Evolutionary conservation across 2,329 filamentous ascomycete genomes (phyloP), one percentile per base, ranked within the genome.

Genomic region (Arthrobotrys iridis): DNA sequence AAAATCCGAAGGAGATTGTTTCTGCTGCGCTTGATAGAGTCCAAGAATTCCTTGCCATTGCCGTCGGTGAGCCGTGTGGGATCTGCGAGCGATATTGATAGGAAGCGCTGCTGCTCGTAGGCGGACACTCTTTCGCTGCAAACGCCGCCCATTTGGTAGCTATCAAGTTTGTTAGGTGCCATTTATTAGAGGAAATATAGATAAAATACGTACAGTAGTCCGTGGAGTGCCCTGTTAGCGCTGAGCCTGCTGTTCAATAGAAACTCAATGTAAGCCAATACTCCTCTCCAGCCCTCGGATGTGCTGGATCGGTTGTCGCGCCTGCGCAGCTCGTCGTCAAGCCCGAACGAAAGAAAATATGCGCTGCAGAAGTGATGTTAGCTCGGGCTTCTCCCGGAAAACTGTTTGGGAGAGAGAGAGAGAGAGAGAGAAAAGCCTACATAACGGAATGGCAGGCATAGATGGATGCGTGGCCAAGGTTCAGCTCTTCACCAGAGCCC

Each of bases 371-470:
- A 4, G 7, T 20, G 0, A 18, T 13, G 41, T 72, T 41, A 72
- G 55, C n/a, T 24, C 7, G 4, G 24, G 7, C 15, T 4, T 15
- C n/a, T 18, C 4, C 4, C 28, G 22, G 1, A 26, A 5, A 40
- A 35, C n/a, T 24, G 5, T 7, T 30, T 33, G 28, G 28, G 28
- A 5, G 28, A n/a, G n/a, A n/a, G n/a, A n/a, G n/a, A n/a, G n/a
- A n/a, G 28, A 33, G 28, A 28, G 33, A 28, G 24, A 40, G 10
- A 37, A 33, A 15, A 22, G 65, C 72, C 40, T 28, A 76, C 72
- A 76, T 76, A 22, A 76, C 72, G 28, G 64, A 70, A 59, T 76
- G 72, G 22, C 64, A 76, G 28, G 72, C 72, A 40, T 76, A 76
- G 2, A 76, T 60, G 11, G 52, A 45, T n/a, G 64, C 72, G 30